Evolutionary conservation across 2,329 filamentous ascomycete species (phyloP).

Genomic region (Pseudopyrenochaeta lycopersici): DNA sequence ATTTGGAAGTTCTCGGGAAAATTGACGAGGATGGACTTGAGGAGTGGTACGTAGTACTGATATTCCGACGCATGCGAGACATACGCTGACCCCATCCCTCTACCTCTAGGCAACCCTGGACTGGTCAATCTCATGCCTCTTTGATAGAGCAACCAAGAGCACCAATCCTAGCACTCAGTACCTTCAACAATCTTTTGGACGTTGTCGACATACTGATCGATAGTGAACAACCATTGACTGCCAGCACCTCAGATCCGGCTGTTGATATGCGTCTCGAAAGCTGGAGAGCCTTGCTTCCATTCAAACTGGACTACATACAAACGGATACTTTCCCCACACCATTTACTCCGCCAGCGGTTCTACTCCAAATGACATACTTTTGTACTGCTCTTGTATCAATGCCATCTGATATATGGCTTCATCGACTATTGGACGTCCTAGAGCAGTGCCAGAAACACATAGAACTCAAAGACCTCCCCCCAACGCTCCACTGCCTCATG

Average conservation of each 20-base stretch:
- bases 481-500: slow-evolving; percentile 37
- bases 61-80: not conserved
- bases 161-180: slow-evolving; percentile 58
- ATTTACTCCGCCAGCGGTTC: slow-evolving; percentile 34
- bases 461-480: slow-evolving; percentile 35
- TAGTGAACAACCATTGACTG: slow-evolving; percentile 15
- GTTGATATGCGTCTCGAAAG: slow-evolving; percentile 46
- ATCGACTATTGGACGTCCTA: slow-evolving; percentile 31
- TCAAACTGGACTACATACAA: slow-evolving; percentile 31
- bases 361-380: slow-evolving; percentile 40
- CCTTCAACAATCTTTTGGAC: slow-evolving; percentile 60
- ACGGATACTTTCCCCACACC: slow-evolving; percentile 18
- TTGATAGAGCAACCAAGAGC: slow-evolving; percentile 26
- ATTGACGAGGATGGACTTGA: slow-evolving; percentile 73
- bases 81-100: not conserved
- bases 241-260: slow-evolving; percentile 39
- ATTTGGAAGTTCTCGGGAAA: slow-evolving; percentile 58
- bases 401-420: slow-evolving; percentile 28
- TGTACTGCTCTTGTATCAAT: slow-evolving; percentile 30
- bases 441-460: slow-evolving; percentile 34
- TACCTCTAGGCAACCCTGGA: slow-evolving; percentile 68
- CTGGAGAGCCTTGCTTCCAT: slow-evolving; percentile 46
- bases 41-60: slow-evolving; percentile 61
- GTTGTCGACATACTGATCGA: slow-evolving; percentile 35
- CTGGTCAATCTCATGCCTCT: slow-evolving; percentile 56